phyloP scores from a whole-genome alignment of 2,329 filamentous ascomycete species.

The Septoria linicola region DNA sequence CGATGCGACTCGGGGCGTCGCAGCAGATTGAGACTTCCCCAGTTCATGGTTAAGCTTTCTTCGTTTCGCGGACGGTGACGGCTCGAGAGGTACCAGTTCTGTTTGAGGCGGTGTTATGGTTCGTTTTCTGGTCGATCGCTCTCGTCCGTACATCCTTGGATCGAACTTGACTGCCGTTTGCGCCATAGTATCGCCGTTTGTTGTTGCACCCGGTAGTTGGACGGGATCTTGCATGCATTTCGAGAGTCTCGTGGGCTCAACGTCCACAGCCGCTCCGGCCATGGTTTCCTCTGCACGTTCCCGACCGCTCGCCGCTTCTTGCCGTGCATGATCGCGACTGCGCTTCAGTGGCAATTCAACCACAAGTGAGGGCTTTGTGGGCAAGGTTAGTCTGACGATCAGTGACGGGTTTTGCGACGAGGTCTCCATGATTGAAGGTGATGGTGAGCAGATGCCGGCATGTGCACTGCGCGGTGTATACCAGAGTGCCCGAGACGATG shows the following conservation, averaged over 20 bases:
- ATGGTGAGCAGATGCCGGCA: too few relatives aligned
- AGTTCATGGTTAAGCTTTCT: constrained; percentile 1
- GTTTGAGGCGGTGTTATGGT: not conserved
- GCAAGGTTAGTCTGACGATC: not conserved
- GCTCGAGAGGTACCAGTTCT: not conserved
- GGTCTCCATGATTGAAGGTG: too few relatives aligned
- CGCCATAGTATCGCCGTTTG: not conserved
- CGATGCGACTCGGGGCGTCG: not conserved
- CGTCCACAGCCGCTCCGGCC: not conserved
- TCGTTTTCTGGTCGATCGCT: constrained; percentile 7
- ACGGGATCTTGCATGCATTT: constrained; percentile 4
- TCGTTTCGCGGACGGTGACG: constrained; percentile 5
- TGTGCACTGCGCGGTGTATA: too few relatives aligned
- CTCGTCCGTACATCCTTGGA: constrained; percentile 12
- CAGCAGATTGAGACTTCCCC: not conserved
- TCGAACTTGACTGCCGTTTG: not conserved
- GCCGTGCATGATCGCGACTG: constrained; percentile 1
- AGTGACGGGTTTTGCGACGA: too few relatives aligned
- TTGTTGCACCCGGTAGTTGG: not conserved
- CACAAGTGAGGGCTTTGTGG: not conserved
- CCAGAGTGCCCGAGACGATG: too few relatives aligned
- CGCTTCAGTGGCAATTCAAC: constrained; percentile 2
- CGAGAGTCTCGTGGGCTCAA: too few relatives aligned
- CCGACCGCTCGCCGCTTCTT: too few relatives aligned
- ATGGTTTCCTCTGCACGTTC: not conserved